These are phyloP conservation scores for Candida vartiovaarae DNA, from an alignment of 805 yeast species.

Conservation along the genomic window DNA sequence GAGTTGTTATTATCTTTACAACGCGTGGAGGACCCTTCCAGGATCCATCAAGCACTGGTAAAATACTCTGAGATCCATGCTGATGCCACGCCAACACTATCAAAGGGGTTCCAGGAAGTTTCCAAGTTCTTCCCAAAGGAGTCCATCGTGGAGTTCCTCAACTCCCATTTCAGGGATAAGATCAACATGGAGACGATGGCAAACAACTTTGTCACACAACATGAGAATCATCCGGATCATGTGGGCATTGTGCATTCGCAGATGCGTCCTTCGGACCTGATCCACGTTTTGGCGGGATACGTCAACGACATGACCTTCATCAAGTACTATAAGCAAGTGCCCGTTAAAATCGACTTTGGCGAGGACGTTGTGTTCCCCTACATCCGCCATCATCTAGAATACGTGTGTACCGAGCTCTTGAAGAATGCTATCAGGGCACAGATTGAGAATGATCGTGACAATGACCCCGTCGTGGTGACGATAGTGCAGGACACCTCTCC, in stretches of 20 bases:
- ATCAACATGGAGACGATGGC: slow-evolving; percentile 83
- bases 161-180: slow-evolving; percentile 72
- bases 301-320: slow-evolving; percentile 79
- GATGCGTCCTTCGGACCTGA: slow-evolving; percentile 54
- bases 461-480: slow-evolving; percentile 39
- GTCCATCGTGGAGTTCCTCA: slow-evolving; percentile 56
- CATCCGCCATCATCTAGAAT: slow-evolving; percentile 82
- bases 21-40: slow-evolving; percentile 32
- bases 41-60: slow-evolving; percentile 45
- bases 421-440: slow-evolving; percentile 87
- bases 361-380: slow-evolving; percentile 64
- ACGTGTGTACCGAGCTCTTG: slow-evolving; percentile 76
- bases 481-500: slow-evolving; percentile 29
- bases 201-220: slow-evolving; percentile 71
- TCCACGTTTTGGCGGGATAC: slow-evolving; percentile 59
- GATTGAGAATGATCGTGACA: slow-evolving; percentile 49
- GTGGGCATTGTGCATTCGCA: slow-evolving; percentile 64
- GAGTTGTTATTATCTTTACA: slow-evolving; percentile 40
- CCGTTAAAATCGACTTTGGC: slow-evolving; percentile 50
- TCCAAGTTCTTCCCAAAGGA: slow-evolving; percentile 36
- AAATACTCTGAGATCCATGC: slow-evolving; percentile 68
- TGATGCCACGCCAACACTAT: slow-evolving; percentile 75
- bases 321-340: slow-evolving; percentile 74
- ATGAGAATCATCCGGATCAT: slow-evolving; percentile 40
- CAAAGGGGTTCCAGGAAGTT: slow-evolving; percentile 77